A percentile compares a stretch with the other conserved stretches of the same genome.
Conservation (phyloP, 2,329 filamentous ascomycete species). For the Aspergillus bombycis region DNA sequence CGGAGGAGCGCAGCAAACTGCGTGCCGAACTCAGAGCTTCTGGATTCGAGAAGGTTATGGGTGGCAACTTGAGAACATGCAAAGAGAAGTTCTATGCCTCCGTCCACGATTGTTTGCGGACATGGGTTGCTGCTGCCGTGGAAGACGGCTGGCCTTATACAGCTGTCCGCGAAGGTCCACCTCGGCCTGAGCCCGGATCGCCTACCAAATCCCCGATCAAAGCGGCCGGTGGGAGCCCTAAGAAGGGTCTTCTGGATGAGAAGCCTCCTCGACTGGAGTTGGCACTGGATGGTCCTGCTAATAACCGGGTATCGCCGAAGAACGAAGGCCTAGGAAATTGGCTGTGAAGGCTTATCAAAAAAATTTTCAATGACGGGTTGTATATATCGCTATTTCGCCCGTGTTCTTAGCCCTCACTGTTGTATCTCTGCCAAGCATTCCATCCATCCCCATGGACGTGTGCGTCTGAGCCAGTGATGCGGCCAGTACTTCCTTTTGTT, state of each 20-base stretch:
- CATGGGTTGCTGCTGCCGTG: constrained; percentile 84
- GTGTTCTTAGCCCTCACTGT: constrained; percentile 18
- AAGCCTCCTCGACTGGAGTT: constrained; percentile 64
- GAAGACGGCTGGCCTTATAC: constrained; percentile 88
- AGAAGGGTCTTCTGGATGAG: constrained; percentile 51
- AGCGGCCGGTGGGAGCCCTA: constrained; percentile 37
- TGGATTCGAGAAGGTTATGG: constrained; percentile 90
- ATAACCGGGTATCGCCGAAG: constrained; percentile 23
- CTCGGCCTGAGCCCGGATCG: constrained; percentile 41
- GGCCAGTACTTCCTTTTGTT: constrained; percentile 14
- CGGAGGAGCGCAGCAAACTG: constrained; percentile 72
- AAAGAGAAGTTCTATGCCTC: constrained; percentile 97
- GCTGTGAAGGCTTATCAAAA: constrained; percentile 32
- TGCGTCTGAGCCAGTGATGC: constrained; percentile 31
- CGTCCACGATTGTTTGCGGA: constrained; percentile 84
- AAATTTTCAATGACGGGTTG: background rate
- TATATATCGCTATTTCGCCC: background rate
- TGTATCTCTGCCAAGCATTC: constrained; percentile 7
- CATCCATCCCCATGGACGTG: background rate
- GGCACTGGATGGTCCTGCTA: constrained; percentile 38
- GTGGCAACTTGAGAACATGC: constrained; percentile 80
- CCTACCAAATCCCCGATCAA: constrained; percentile 54
- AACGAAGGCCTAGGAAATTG: constrained; percentile 39
- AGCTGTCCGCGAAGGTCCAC: constrained; percentile 66
- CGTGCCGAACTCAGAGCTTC: constrained; percentile 78